Percentiles rank a stretch among this genome's conserved stretches.
Evolutionary conservation across 2,329 filamentous ascomycete species (phyloP).

Genomic region (Nemania abortiva): DNA sequence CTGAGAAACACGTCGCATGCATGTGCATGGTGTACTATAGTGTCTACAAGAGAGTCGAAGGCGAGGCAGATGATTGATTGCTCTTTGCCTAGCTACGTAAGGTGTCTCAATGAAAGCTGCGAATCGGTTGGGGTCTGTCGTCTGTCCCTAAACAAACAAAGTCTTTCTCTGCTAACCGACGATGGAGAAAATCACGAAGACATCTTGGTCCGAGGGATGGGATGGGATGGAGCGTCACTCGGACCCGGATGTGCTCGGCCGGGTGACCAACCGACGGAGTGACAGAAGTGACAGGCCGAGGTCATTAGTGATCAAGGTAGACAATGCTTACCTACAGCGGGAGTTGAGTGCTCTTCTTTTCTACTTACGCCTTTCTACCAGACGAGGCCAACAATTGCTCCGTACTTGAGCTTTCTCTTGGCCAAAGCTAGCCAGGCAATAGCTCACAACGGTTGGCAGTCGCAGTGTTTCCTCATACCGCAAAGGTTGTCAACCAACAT

Average conservation of each 20-base stretch:
- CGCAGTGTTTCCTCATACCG: not conserved
- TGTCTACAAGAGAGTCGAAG: not conserved
- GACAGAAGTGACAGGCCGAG: not conserved
- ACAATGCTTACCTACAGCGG: too few species aligned
- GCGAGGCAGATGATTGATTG: slow-evolving; percentile 6
- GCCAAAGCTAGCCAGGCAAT: not conserved
- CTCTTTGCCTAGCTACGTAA: slow-evolving; percentile 4
- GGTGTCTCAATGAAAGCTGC: slow-evolving; percentile 7
- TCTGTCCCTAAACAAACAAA: not conserved
- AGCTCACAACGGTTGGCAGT: not conserved
- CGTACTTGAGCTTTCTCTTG: too few species aligned
- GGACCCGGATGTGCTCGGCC: not conserved
- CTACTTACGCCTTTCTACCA: too few species aligned
- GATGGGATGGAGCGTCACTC: not conserved
- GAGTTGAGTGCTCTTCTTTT: not conserved
- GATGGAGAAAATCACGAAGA: slow-evolving; percentile 1
- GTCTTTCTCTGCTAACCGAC: not conserved
- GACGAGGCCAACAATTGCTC: not conserved
- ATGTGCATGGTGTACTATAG: not conserved
- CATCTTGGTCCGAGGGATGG: not conserved
- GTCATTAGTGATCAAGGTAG: not conserved
- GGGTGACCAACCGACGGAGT: not conserved
- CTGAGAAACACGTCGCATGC: slow-evolving; percentile 10
- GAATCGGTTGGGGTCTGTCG: not conserved
- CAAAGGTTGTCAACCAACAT: not conserved